These are phyloP conservation scores for Neonectria punicea DNA, from an alignment of 2,329 filamentous ascomycete genomes.

Conservation along the genomic window DNA sequence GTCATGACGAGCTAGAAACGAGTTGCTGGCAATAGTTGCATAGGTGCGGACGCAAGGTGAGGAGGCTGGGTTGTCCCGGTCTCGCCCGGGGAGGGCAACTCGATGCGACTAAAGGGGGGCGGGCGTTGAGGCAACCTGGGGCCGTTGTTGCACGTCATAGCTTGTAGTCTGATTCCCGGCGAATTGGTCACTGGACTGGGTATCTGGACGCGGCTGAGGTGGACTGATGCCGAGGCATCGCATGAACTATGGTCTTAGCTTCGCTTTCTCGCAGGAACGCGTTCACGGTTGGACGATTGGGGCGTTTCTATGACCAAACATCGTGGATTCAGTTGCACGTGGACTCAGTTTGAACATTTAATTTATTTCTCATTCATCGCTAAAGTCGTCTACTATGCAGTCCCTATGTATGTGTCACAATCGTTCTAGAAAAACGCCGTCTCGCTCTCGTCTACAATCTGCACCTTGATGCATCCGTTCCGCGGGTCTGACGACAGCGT, in stretches of 20 bases:
- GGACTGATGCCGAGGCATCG: not conserved
- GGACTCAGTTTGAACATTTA: not conserved
- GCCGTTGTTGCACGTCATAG: not conserved
- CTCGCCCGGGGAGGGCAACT: not conserved
- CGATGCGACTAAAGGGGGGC: not conserved
- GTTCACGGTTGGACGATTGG: not conserved
- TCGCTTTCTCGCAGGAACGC: not conserved
- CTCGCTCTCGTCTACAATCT: slow-evolving; percentile 47
- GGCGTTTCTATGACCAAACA: not conserved
- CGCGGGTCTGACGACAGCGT: slow-evolving; percentile 47
- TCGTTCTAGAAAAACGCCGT: slow-evolving; percentile 35
- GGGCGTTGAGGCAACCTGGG: not conserved
- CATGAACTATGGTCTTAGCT: slow-evolving; percentile 14
- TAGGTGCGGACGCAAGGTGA: not conserved
- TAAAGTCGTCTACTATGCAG: slow-evolving; percentile 18
- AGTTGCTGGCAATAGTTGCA: not conserved
- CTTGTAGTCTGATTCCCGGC: not conserved
- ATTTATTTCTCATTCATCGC: slow-evolving; percentile 11
- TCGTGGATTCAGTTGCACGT: not conserved
- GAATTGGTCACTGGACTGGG: not conserved
- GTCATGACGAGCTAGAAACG: not conserved
- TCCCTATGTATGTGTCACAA: not conserved
- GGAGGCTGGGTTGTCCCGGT: not conserved
- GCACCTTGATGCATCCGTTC: slow-evolving; percentile 50
- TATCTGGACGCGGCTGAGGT: slow-evolving; percentile 5